Evolutionary conservation across 805 yeast species (phyloP), one percentile per base, ranked within the genome.

Genomic region (Saturnispora gosingensis): DNA sequence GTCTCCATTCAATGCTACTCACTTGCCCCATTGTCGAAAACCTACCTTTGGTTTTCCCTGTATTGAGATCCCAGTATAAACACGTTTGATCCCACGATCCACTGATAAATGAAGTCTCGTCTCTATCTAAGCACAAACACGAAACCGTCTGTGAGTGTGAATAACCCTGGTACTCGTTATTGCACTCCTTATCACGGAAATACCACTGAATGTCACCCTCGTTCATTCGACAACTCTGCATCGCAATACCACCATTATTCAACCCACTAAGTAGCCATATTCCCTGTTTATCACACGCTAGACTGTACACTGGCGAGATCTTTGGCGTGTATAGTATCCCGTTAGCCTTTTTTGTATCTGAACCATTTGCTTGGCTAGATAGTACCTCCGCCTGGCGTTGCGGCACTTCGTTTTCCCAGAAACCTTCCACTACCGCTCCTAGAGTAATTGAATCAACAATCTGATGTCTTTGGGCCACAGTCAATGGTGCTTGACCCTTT

Each of bases 401-500:
- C 0, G 98, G 97, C 60, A 89, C 87, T 68, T 93, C 98, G 66
- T 93, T 93, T 62, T 91, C 98, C 97, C 97, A 93, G 69, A 88
- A 91, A 0, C 93, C 83, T 15, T 76, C 63, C 5, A 90, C 68
- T 5, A 88, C 83, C 6, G 98, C 99, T 0, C 89, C 93, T 61
- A 85, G 83, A 8, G 85, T 77, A 32, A 93, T 79, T 1, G 93
- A 78, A 64, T 93, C 99, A 24, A 88, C 88, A 47, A 89, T 72
- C 46, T 87, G 85, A 66, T 93, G 98, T 61, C 80, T 81, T 65
- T 93, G 99, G 2, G 96, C 88, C 54, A 89, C 86, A 0, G 98
- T 91, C 49, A 93, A 71, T 5, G 93, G 91, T 6, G 84, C 72
- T 58, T 85, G 85, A 16, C 97, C 97, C 60, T 86, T 90, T 24